A percentile compares a stretch with the other conserved stretches of the same genome.
phyloP scores from a whole-genome alignment of 2,329 filamentous ascomycete genomes.

The Aspergillus piperis region DNA sequence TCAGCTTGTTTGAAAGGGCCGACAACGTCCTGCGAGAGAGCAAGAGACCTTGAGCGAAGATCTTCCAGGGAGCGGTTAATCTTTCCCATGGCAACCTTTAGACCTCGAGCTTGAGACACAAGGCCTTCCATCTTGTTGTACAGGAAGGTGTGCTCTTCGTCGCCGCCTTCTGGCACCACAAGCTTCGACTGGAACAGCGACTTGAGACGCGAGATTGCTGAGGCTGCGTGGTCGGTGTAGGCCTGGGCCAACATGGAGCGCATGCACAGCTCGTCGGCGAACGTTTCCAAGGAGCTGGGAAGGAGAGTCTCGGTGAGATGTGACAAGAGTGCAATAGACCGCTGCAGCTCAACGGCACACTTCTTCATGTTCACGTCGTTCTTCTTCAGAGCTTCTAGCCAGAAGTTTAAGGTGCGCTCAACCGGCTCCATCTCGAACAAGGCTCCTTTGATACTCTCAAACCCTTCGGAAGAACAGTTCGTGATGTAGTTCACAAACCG shows the following conservation, averaged over 20 bases:
- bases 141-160: slow-evolving; percentile 69
- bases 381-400: slow-evolving; percentile 79
- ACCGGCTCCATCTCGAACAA: slow-evolving; percentile 88
- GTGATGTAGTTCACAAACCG: slow-evolving; percentile 80
- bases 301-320: slow-evolving; percentile 84
- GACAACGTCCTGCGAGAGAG: slow-evolving; percentile 67
- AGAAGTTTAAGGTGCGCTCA: slow-evolving; percentile 82
- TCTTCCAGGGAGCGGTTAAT: slow-evolving; percentile 75
- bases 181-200: slow-evolving; percentile 68
- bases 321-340: slow-evolving; percentile 81
- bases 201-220: slow-evolving; percentile 64
- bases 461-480: slow-evolving; percentile 75
- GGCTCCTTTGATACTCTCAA: slow-evolving; percentile 75
- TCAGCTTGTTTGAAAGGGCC: slow-evolving; percentile 72
- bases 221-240: slow-evolving; percentile 75
- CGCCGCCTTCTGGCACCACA: slow-evolving; percentile 60
- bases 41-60: slow-evolving; percentile 72
- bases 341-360: slow-evolving; percentile 77
- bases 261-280: slow-evolving; percentile 79
- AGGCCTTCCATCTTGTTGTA: slow-evolving; percentile 69
- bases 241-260: slow-evolving; percentile 73
- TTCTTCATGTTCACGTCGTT: slow-evolving; percentile 85
- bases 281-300: slow-evolving; percentile 66
- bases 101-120: slow-evolving; percentile 73
- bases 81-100: slow-evolving; percentile 81